phyloP scores from a whole-genome alignment of 1,139 yeast genomes.

The Kurtzmaniella quercitrusa region DNA sequence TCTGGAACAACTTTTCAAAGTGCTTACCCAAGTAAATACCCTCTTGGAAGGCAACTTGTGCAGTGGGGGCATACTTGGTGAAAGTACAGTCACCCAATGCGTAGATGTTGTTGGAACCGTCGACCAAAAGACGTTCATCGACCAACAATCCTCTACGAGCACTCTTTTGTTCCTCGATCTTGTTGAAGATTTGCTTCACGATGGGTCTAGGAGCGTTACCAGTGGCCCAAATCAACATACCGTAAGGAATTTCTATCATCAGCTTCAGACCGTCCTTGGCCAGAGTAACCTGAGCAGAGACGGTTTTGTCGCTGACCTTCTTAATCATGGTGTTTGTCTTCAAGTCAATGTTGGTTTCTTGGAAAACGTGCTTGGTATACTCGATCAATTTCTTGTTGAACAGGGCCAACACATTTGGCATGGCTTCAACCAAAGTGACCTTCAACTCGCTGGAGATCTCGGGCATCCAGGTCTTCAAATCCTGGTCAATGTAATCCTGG shows the following conservation, averaged over 20 bases:
- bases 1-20: slow-evolving; percentile 64
- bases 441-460: slow-evolving; percentile 75
- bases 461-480: slow-evolving; percentile 85
- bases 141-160: slow-evolving; percentile 88
- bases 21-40: slow-evolving; percentile 76
- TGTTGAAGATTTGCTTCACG: slow-evolving; percentile 59
- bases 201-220: slow-evolving; percentile 90
- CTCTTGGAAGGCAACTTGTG: slow-evolving; percentile 96
- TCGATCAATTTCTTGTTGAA: slow-evolving; percentile 80
- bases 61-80: slow-evolving; percentile 91
- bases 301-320: slow-evolving; percentile 65
- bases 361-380: slow-evolving; percentile 79
- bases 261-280: slow-evolving; percentile 57
- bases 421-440: slow-evolving; percentile 84
- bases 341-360: slow-evolving; percentile 73
- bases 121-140: slow-evolving; percentile 75
- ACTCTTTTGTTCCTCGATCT: slow-evolving; percentile 76
- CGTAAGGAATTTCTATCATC: slow-evolving; percentile 68
- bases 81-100: slow-evolving; percentile 94
- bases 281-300: slow-evolving; percentile 67
- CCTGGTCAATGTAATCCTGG: slow-evolving; percentile 91
- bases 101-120: slow-evolving; percentile 80
- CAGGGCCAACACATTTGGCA: slow-evolving; percentile 85
- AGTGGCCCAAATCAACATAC: slow-evolving; percentile 94
- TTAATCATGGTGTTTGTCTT: slow-evolving; percentile 84